Base-by-base conservation (phyloP, 148 eudicot genomes). In the Fallopia convolvulus region DNA sequence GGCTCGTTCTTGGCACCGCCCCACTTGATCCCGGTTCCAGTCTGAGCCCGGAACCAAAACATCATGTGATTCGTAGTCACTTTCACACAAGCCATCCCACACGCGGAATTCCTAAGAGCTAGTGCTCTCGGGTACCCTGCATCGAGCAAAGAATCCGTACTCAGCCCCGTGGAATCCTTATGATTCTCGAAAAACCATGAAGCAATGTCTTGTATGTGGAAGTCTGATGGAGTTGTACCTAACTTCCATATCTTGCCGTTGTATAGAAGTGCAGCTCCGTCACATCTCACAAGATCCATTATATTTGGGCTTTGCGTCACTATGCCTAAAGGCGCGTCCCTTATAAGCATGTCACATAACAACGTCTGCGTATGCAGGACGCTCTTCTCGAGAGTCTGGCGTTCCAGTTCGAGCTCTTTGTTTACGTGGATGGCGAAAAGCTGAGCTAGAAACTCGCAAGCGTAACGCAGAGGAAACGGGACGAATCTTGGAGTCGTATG, bases 221-320 rank as follows among this genome's bases (percentile, higher is more conserved):
- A 84, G 39, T 94, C 96, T 0, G 81, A 77, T 11, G 99, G 99
- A 17, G 96, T 82, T 23, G 79, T 48, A 13, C 99, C 99, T 76
- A 94, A 52, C 82, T 77, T 82, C 84, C 91, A 82, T 17, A 88
- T 50, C 63, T 86, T 81, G 44, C 79, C 83, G 49, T 92, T 87
- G 85, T 88, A 92, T 23, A 92, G n/a, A 58, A 94, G 82, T 6
- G 82, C 96, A 48, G 99, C 99, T 21, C 99, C 99, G 44, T 94
- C 96, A 83, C 97, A 94, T 74, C 89, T 94, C 20, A 94, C 94
- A 42, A 94, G 97, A 77, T 92, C 99, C 99, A 90, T 90, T 48
- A 94, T 72, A 55, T 90, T 94, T 13, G 99, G 99, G 81, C 81
- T 89, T 74, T 90, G 92, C 11, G 91, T 78, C 72, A 94, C 85